phyloP scores from a whole-genome alignment of 2,329 filamentous ascomycete genomes.

The Venturia pyrina region DNA sequence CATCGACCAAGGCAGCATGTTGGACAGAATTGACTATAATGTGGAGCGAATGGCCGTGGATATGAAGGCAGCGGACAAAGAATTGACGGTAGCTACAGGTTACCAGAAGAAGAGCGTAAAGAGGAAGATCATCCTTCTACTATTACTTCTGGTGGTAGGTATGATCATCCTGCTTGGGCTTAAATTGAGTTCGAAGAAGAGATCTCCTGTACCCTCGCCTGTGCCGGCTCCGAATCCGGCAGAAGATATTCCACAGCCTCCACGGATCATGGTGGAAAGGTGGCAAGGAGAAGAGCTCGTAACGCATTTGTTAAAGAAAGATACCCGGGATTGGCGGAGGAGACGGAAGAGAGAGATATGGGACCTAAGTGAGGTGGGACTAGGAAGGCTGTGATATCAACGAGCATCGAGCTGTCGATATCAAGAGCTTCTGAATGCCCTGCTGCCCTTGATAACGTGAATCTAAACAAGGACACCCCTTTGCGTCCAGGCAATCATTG shows the following conservation, averaged over 20 bases:
- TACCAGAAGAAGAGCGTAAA: constrained; percentile 87
- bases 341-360: constrained; percentile 1
- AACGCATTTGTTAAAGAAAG: background rate
- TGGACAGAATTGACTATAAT: constrained; percentile 62
- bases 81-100: constrained; percentile 75
- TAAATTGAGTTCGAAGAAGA: constrained; percentile 56
- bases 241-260: background rate
- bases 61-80: constrained; percentile 86
- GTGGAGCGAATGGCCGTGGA: constrained; percentile 91
- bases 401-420: background rate
- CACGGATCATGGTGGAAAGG: background rate
- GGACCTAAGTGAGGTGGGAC: background rate
- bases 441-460: too few species aligned
- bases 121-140: constrained; percentile 82
- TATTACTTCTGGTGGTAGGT: constrained; percentile 73
- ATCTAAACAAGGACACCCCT: too few species aligned
- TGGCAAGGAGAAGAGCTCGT: background rate
- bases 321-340: background rate
- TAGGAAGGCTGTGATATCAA: background rate
- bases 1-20: constrained; percentile 42
- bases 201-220: constrained; percentile 15
- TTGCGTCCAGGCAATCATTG: too few species aligned
- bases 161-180: constrained; percentile 75
- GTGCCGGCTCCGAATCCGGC: background rate
- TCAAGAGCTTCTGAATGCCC: background rate